A percentile compares a stretch with the other conserved stretches of the same genome.
phyloP scores from a whole-genome alignment of 805 yeast species.

The Candida khao-thaluensis region DNA sequence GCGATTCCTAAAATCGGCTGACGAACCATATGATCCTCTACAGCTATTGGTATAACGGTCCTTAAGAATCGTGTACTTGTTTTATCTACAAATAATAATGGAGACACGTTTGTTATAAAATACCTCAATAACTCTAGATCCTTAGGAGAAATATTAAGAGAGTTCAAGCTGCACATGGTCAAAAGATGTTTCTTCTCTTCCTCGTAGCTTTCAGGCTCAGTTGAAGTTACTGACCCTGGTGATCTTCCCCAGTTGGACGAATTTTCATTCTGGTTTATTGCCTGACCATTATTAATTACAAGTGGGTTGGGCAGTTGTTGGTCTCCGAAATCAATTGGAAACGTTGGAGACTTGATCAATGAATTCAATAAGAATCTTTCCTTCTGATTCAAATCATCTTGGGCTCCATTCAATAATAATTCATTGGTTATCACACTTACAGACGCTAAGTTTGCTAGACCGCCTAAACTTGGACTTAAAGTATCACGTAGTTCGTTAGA shows the following conservation, averaged over 20 bases:
- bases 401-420: neutral
- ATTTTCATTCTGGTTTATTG: no score
- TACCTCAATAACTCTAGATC: constrained; percentile 18
- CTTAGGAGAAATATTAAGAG: constrained; percentile 9
- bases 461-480: neutral
- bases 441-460: neutral
- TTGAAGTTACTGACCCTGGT: constrained; percentile 6
- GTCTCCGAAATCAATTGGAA: constrained; percentile 1
- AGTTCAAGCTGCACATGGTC: constrained; percentile 10
- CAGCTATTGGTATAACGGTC: constrained; percentile 23
- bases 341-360: constrained; percentile 12
- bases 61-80: constrained; percentile 22
- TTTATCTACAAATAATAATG: constrained; percentile 22
- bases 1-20: constrained; percentile 26
- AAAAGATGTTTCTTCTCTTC: constrained; percentile 13
- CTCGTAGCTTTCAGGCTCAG: constrained; percentile 10
- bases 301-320: no score
- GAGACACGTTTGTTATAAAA: constrained; percentile 24
- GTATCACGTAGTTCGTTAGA: neutral
- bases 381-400: constrained; percentile 11
- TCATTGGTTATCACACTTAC: constrained; percentile 6
- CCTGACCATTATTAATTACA: no score
- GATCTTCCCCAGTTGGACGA: no score
- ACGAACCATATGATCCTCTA: constrained; percentile 17
- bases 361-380: constrained; percentile 21